Percentiles rank a stretch among this genome's conserved stretches.
Conservation (phyloP, 139 green algal species). For the Volvox reticuliferus region DNA sequence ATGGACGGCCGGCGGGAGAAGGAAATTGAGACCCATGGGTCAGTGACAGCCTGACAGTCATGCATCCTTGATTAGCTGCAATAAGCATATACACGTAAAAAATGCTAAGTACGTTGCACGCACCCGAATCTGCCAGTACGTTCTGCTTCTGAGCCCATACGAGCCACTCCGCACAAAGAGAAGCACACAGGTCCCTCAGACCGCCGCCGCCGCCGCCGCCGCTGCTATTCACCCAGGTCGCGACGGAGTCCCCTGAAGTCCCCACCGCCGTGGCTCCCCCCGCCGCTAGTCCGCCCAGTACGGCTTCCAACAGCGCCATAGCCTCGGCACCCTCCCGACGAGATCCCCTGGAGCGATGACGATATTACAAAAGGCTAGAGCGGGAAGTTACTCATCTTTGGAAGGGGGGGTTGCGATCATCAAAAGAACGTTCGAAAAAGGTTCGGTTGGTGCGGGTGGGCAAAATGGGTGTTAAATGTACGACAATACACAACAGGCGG, state of each 20-base stretch:
- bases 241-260: background rate
- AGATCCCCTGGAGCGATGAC: background rate
- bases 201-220: background rate
- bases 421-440: too few relatives aligned
- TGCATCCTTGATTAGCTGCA: too few relatives aligned
- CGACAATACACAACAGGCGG: too few relatives aligned
- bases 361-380: too few relatives aligned
- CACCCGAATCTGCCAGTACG: background rate
- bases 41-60: too few relatives aligned
- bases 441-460: too few relatives aligned
- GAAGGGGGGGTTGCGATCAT: too few relatives aligned
- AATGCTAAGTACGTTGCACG: too few relatives aligned
- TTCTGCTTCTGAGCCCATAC: conserved; percentile 42
- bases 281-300: conserved; percentile 20
- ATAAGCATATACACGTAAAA: too few relatives aligned
- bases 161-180: conserved; percentile 34
- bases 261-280: background rate
- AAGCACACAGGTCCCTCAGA: conserved; percentile 36
- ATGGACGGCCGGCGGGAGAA: background rate
- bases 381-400: too few relatives aligned
- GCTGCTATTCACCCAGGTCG: background rate
- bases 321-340: conserved; percentile 45
- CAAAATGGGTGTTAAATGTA: too few relatives aligned
- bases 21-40: background rate
- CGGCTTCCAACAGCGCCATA: conserved; percentile 41